Base-by-base conservation (phyloP, 805 yeast genomes). In the Candida silvicultrix region DNA sequence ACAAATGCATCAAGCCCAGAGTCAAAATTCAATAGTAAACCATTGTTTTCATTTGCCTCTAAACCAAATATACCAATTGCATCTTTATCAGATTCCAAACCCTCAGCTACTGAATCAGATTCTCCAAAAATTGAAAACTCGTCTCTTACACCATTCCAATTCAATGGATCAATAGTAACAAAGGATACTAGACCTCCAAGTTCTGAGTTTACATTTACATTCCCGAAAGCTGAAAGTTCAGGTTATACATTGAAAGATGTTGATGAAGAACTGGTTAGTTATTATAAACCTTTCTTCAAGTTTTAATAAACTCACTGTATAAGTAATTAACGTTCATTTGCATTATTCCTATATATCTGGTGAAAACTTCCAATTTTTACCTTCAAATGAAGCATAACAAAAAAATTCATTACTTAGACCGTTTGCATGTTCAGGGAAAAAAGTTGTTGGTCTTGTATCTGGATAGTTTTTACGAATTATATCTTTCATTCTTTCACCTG, bases 401-500 rank as follows among this genome's bases (percentile, higher is more conserved):
- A 86, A 70, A 64, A 87, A 89, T 64, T 89, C 97, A 60, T 89
- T 89, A 18, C 21, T 16, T 18, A 34, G 18, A 4, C 96, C 95
- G 56, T 86, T 85, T 47, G 81, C 82, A 58, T 89, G 97, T 53
- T 83, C 84, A 1, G 97, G 97, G 37, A 65, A 60, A 60, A 85
- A 89, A 32, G 73, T 68, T 0, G 96, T 89, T 43, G 81, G 71
- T 20, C 67, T 57, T 1, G 83, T 72, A 39, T 75, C 85, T 5
- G 89, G 86, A 57, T 88, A 89, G 16, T 74, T 75, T 42, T 73
- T 66, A 31, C 67, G 59, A 32, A 89, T 78, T n/a, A 84, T 64
- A 2, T 75, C 74, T 20, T 71, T 70, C 90, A 90, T 89, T 62
- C 96, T 74, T 66, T 89, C 96, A 34, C 97, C 97, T 2, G 97